Evolutionary conservation across 805 yeast genomes (phyloP).

Genomic region (Yarrowia bubula): DNA sequence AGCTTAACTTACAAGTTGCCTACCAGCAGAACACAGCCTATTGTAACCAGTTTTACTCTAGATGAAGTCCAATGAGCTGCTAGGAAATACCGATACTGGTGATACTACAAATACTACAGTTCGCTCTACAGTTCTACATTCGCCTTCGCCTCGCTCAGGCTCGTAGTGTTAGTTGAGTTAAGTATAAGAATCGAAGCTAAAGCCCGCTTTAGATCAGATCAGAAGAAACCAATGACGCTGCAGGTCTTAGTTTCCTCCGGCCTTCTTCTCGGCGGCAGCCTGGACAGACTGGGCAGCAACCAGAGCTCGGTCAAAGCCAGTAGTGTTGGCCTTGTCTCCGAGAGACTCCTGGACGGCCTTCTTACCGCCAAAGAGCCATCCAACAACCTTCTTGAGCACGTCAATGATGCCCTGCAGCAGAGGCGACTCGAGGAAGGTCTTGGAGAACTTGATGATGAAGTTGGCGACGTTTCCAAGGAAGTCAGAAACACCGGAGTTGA

Average conservation of each 20-base stretch:
- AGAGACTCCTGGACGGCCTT: conserved; percentile 4
- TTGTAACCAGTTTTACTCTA: no score
- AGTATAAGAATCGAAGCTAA: background rate
- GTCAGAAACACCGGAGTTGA: conserved; percentile 23
- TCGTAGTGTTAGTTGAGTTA: background rate
- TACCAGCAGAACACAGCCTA: no score
- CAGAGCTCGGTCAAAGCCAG: conserved; percentile 13
- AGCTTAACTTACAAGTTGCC: no score
- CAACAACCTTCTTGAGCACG: background rate
- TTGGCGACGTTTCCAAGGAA: conserved; percentile 3
- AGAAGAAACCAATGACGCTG: background rate
- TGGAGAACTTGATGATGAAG: conserved; percentile 14
- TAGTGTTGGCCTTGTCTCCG: background rate
- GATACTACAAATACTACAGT: no score
- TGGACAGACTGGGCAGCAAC: conserved; percentile 14
- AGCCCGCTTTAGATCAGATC: background rate
- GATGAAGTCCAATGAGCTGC: no score
- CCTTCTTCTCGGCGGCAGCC: conserved; percentile 21
- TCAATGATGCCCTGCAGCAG: conserved; percentile 12
- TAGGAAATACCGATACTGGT: no score
- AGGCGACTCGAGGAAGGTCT: conserved; percentile 10
- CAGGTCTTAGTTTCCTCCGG: background rate
- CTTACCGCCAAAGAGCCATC: conserved; percentile 8
- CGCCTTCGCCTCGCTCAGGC: no score
- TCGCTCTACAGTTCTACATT: no score